Evolutionary conservation across 1,284 basidiomycete genomes (phyloP).

Genomic region (Apiotrichum domesticum): DNA sequence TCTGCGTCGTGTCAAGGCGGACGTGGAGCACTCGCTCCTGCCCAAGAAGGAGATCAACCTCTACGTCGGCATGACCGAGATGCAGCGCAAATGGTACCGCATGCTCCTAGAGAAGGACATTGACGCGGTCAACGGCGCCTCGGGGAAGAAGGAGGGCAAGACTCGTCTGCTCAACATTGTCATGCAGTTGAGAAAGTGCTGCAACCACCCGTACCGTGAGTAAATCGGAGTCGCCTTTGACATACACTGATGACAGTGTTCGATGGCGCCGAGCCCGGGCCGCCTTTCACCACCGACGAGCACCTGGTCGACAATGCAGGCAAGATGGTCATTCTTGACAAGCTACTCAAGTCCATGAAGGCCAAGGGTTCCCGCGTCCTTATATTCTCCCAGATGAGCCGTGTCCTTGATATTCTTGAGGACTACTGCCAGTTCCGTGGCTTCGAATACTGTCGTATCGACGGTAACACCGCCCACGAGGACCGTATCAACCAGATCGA

Average conservation of each 20-base stretch:
- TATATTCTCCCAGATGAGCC: conserved; percentile 98
- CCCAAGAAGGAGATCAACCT: conserved; percentile 99
- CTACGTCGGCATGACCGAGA: conserved; percentile 93
- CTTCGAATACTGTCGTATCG: conserved; percentile 94
- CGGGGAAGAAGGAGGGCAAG: conserved; percentile 98
- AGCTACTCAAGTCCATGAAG: conserved; percentile 81
- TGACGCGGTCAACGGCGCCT: conserved; percentile 93
- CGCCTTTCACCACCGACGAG: conserved; percentile 97
- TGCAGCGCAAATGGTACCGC: conserved; percentile 98
- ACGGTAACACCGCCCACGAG: conserved; percentile 91
- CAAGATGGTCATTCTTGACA: conserved; percentile 98
- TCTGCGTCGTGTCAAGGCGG: conserved; percentile 87
- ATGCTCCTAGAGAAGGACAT: conserved; percentile 97
- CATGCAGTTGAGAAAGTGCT: conserved; percentile 75
- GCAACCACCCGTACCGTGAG: conserved; percentile 54
- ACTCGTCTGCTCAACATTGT: conserved; percentile 98
- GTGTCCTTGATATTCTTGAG: conserved; percentile 89
- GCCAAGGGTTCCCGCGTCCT: conserved; percentile 88
- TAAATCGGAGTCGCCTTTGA: too few species aligned
- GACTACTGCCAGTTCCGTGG: conserved; percentile 92
- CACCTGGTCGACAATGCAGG: conserved; percentile 91
- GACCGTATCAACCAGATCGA: conserved; percentile 94
- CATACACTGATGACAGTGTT: conserved; percentile 50
- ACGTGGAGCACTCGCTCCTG: conserved; percentile 92
- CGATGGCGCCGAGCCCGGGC: conserved; percentile 91